phyloP scores from a whole-genome alignment of 352 stramenopile species.

The Globisporangium iwayamae region DNA sequence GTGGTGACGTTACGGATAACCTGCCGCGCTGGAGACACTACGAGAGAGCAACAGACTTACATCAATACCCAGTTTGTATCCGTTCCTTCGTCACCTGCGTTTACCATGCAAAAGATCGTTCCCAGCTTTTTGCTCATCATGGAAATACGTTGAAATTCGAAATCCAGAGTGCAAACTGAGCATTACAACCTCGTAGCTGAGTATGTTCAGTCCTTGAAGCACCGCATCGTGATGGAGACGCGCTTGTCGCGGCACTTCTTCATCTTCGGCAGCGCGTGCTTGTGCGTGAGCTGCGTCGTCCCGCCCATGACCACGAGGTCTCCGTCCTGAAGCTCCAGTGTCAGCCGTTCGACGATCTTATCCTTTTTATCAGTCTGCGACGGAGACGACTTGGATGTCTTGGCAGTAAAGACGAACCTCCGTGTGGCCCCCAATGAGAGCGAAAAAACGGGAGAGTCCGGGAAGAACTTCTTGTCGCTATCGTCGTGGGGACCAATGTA shows the following conservation, averaged over 20 bases:
- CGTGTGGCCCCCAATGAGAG: slow-evolving; percentile 37
- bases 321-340: slow-evolving; percentile 34
- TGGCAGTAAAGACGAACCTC: slow-evolving; percentile 28
- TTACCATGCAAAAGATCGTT: no score
- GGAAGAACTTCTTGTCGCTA: slow-evolving; percentile 51
- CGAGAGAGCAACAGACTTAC: no score
- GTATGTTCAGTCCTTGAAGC: slow-evolving; percentile 6
- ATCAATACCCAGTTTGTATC: no score
- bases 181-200: no score
- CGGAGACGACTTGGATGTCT: not conserved
- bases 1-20: no score
- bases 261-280: slow-evolving; percentile 41
- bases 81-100: no score
- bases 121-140: no score
- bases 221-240: slow-evolving; percentile 16
- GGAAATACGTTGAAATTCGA: no score
- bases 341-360: slow-evolving; percentile 12
- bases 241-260: slow-evolving; percentile 12
- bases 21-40: no score
- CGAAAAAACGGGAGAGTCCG: slow-evolving; percentile 31
- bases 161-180: no score
- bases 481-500: slow-evolving; percentile 81
- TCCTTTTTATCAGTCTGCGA: no score
- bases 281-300: slow-evolving; percentile 35
- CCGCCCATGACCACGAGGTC: slow-evolving; percentile 53